These are phyloP conservation scores for Cyclotella distinguenda DNA, from an alignment of 108 stramenopile genomes.

Conservation along the genomic window DNA sequence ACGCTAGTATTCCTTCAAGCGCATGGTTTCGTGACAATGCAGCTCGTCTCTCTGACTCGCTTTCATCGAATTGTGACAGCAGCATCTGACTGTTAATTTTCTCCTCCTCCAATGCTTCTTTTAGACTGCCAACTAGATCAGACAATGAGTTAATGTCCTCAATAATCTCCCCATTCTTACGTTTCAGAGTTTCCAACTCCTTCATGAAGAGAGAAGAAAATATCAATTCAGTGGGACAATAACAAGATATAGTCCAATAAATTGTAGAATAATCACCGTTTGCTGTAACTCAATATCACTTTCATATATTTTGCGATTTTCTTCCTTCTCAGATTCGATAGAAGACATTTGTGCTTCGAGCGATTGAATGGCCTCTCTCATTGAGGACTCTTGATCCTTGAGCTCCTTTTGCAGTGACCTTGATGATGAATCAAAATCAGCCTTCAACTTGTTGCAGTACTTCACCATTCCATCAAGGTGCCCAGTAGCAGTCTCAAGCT, in stretches of 20 bases:
- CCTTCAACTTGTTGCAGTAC: slow-evolving; percentile 27
- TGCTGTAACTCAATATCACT: slow-evolving; percentile 39
- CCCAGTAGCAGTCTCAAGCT: slow-evolving; percentile 8
- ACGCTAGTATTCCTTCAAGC: slow-evolving; percentile 16
- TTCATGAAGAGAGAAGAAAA: slow-evolving; percentile 3
- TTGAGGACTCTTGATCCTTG: slow-evolving; percentile 19
- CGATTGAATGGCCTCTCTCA: slow-evolving; percentile 28
- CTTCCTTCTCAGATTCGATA: slow-evolving; percentile 33
- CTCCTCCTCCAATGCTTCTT: slow-evolving; percentile 28
- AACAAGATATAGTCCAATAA: background rate
- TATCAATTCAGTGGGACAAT: background rate
- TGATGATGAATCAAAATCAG: slow-evolving; percentile 7
- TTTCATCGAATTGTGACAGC: slow-evolving; percentile 31
- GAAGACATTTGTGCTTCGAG: slow-evolving; percentile 27
- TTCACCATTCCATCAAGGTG: slow-evolving; percentile 25
- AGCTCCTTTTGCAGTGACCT: slow-evolving; percentile 7
- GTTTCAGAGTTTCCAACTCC: slow-evolving; percentile 29
- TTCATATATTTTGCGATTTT: slow-evolving; percentile 30
- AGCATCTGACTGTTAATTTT: slow-evolving; percentile 26
- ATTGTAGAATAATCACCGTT: slow-evolving; percentile 2
- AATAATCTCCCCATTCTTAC: slow-evolving; percentile 20
- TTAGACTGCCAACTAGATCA: slow-evolving; percentile 28
- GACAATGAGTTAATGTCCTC: slow-evolving; percentile 31
- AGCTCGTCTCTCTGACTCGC: slow-evolving; percentile 31
- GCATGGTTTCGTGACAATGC: slow-evolving; percentile 7